Percentiles rank a stretch among this genome's conserved stretches.
Evolutionary conservation across 2,329 filamentous ascomycete species (phyloP).

Genomic region (Aureobasidium pullulans): DNA sequence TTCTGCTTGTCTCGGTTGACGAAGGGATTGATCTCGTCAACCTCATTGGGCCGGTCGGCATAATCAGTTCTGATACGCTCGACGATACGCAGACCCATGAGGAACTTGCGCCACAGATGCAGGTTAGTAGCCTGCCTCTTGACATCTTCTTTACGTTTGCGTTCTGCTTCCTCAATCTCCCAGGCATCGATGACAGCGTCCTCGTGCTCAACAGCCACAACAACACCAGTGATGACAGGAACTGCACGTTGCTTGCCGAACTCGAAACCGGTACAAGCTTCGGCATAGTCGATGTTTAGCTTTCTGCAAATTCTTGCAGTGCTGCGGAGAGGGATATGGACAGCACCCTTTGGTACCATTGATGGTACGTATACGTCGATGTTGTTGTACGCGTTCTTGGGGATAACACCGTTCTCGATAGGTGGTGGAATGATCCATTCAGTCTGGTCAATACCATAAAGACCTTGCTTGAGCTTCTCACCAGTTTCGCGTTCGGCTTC

Average conservation of each 20-base stretch:
- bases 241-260: constrained; percentile 93
- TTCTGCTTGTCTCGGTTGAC: constrained; percentile 34
- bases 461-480: constrained; percentile 74
- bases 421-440: constrained; percentile 92
- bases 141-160: constrained; percentile 69
- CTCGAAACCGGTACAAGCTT: constrained; percentile 93
- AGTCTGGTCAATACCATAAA: constrained; percentile 80
- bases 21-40: constrained; percentile 49
- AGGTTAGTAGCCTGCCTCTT: constrained; percentile 71
- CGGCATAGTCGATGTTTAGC: constrained; percentile 79
- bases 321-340: constrained; percentile 74
- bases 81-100: constrained; percentile 77
- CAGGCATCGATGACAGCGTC: constrained; percentile 70
- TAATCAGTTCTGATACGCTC: constrained; percentile 72
- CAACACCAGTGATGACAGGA: constrained; percentile 82
- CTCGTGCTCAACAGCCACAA: constrained; percentile 75
- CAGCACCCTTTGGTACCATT: constrained; percentile 81
- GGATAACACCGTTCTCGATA: constrained; percentile 76
- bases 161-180: constrained; percentile 65
- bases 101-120: constrained; percentile 74
- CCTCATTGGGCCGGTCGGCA: constrained; percentile 43
- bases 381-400: constrained; percentile 91
- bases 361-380: constrained; percentile 92
- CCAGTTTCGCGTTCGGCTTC: constrained; percentile 74
- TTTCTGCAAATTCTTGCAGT: constrained; percentile 75